A percentile compares a stretch with the other conserved stretches of the same genome.
Conservation (phyloP, 129 eudicot genomes). For the Arctium lappa region DNA sequence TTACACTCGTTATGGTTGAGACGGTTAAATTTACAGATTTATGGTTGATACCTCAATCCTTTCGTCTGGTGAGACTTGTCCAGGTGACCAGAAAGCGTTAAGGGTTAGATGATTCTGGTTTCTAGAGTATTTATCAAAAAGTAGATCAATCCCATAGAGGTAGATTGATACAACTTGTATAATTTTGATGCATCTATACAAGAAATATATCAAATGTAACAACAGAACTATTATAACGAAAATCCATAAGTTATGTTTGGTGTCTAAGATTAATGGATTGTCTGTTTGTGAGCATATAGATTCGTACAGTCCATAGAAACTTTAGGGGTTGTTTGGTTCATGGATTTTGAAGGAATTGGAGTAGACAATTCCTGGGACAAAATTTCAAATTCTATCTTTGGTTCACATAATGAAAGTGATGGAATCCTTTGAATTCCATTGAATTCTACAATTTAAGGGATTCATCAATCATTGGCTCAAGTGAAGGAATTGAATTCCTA, state of each 20-base stretch:
- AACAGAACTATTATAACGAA: background rate
- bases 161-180: conserved; percentile 4
- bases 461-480: no score
- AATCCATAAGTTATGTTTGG: background rate
- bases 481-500: no score
- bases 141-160: background rate
- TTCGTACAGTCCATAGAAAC: background rate
- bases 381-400: no score
- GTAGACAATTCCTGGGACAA: no score
- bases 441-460: no score
- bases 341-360: no score
- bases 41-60: conserved; percentile 24
- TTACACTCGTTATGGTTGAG: conserved; percentile 80
- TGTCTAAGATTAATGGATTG: background rate
- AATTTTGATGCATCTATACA: conserved; percentile 14
- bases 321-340: no score
- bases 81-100: background rate
- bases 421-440: no score
- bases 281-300: background rate
- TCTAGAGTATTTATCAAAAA: background rate
- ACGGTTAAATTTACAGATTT: conserved; percentile 57
- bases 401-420: no score
- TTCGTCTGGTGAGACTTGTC: background rate
- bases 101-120: background rate
- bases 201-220: conserved; percentile 5